Conservation (phyloP, 352 stramenopile genomes). For the Plasmopara viticola region DNA sequence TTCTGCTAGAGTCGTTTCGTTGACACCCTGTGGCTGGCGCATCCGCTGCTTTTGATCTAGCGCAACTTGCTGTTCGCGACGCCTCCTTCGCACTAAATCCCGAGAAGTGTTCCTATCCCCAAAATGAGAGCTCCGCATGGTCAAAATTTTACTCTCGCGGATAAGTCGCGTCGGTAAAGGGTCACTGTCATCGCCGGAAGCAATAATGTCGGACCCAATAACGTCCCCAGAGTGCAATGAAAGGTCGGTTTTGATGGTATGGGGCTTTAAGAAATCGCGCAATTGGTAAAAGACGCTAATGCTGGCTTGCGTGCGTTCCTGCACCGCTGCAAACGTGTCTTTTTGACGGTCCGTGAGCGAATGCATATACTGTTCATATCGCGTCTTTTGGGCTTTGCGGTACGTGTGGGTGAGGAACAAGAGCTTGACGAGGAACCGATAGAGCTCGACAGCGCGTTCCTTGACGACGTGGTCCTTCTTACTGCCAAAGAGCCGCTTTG, state of each 20-base stretch:
- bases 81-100: conserved; percentile 12
- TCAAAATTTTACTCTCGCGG: conserved; percentile 67
- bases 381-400: conserved; percentile 61
- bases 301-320: conserved; percentile 47
- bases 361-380: conserved; percentile 46
- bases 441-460: conserved; percentile 60
- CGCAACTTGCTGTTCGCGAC: background rate
- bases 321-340: conserved; percentile 22
- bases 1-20: conserved; percentile 3
- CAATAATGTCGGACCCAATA: conserved; percentile 2
- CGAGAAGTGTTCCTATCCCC: conserved; percentile 8
- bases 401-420: conserved; percentile 70
- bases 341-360: conserved; percentile 17
- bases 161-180: conserved; percentile 33
- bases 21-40: background rate
- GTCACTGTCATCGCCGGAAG: conserved; percentile 22
- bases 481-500: conserved; percentile 59
- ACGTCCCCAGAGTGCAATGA: conserved; percentile 17
- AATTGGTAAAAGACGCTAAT: conserved; percentile 56
- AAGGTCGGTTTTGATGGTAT: conserved; percentile 25
- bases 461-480: conserved; percentile 70
- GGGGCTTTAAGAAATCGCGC: conserved; percentile 67
- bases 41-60: background rate
- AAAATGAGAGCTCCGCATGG: conserved; percentile 35
- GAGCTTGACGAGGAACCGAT: conserved; percentile 70